Conservation (phyloP, 1,284 basidiomycete species). For the Cutaneotrichosporon sp. region DNA sequence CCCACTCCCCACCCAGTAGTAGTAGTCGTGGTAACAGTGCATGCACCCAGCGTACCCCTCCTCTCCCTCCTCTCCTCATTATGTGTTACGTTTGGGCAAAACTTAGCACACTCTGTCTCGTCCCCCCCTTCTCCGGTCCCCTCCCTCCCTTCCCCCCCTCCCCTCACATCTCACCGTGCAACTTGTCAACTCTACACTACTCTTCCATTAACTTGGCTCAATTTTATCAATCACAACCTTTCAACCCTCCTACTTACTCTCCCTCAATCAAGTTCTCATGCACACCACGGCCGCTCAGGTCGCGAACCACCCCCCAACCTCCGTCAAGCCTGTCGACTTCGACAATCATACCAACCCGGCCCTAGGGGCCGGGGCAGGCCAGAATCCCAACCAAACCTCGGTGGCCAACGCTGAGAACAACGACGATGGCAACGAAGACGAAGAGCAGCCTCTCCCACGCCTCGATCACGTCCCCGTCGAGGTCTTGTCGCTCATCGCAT, state of each 20-base stretch:
- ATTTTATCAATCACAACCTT: no score
- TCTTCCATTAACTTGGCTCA: no score
- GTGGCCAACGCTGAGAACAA: not conserved
- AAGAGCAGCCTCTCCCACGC: not conserved
- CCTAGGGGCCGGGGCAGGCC: not conserved
- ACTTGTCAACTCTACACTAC: not conserved
- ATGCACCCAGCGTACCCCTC: no score
- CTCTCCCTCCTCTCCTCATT: no score
- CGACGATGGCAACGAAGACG: not conserved
- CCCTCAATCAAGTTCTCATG: slow-evolving; percentile 5
- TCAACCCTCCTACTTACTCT: not conserved
- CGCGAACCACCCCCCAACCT: not conserved
- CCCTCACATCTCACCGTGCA: not conserved
- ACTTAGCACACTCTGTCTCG: no score
- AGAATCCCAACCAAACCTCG: no score
- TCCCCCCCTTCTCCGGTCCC: no score
- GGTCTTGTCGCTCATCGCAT: slow-evolving; percentile 33
- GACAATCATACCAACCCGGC: not conserved
- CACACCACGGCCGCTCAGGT: slow-evolving; percentile 5
- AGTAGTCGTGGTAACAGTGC: no score
- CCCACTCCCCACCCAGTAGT: no score
- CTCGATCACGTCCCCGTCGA: slow-evolving; percentile 44
- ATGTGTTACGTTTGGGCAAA: no score
- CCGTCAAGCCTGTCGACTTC: not conserved
- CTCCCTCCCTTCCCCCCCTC: not conserved